These are phyloP conservation scores for Mortierella alpina DNA, from an alignment of 192 early-diverging fungal genomes.

Conservation along the genomic window DNA sequence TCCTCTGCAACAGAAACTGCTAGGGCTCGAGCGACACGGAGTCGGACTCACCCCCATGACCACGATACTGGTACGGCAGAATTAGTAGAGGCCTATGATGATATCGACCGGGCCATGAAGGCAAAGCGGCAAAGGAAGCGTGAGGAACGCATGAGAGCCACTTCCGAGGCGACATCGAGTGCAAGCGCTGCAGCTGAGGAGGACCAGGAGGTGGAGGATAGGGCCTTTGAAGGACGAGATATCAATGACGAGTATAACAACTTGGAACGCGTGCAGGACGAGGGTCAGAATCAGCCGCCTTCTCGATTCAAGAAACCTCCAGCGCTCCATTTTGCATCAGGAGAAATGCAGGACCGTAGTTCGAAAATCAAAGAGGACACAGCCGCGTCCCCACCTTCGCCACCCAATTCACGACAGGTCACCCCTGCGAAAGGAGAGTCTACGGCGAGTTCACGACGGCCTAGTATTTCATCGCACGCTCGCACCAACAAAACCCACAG, in stretches of 20 bases:
- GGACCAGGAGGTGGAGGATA: conserved; percentile 1
- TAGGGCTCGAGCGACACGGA: conserved; percentile 9
- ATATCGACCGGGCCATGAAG: conserved; percentile 30
- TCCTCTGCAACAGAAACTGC: background rate
- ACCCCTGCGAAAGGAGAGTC: conserved; percentile 6
- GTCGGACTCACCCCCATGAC: background rate
- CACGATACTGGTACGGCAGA: background rate
- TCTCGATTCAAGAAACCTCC: too few relatives aligned
- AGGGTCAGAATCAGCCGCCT: too few relatives aligned
- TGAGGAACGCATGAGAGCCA: conserved; percentile 6
- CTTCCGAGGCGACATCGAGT: conserved; percentile 16
- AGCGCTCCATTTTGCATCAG: too few relatives aligned
- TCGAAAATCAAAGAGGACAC: too few relatives aligned
- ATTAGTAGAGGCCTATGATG: conserved; percentile 29
- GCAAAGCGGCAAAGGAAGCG: conserved; percentile 27
- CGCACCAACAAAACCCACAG: background rate
- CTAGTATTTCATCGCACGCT: background rate
- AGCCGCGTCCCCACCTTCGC: conserved; percentile 12
- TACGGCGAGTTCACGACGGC: background rate
- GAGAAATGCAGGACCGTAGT: too few relatives aligned
- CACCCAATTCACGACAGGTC: conserved; percentile 28
- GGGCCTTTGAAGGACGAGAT: background rate
- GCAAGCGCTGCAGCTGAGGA: background rate
- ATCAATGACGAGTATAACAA: too few relatives aligned
- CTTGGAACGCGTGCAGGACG: too few relatives aligned